Base-by-base conservation (phyloP, 441 rosid species). In the Populus hybrid region DNA sequence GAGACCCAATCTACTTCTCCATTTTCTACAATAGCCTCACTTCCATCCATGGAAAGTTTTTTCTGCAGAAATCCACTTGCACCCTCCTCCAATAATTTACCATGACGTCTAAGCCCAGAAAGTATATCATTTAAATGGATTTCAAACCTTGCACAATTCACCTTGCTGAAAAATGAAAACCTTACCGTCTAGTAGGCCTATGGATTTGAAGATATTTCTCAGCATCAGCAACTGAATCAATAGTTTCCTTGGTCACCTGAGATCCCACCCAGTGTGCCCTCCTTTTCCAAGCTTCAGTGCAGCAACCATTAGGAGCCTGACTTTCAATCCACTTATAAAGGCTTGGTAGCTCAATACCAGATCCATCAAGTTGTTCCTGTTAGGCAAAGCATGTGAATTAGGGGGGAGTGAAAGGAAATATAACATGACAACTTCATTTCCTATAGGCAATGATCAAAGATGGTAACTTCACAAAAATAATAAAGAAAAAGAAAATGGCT, bases 311-410 rank as follows among this genome's bases (percentile, higher is more conserved):
- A 71, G 95, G 94, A 76, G 90, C 97, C 84, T 92, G 92, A 75
- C 89, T 89, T 85, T 97, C 99, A 24, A 97, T 91, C 92, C 85
- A 89, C 83, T 89, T 91, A 80, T 91, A 97, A 73, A 97, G 87
- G 85, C 88, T 89, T 75, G 99, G 97, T 70, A 97, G 86, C 86
- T 92, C 99, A 80, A 97, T 86, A 81, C 97, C 99, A 88, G 95
- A 97, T 70, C 98, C 99, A 90, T 93, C 98, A 79, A 97, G 99
- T 92, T 94, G 99, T 84, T 97, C 99, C 99, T 97, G 86, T 71
- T 65, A 42, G 77, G 28, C 81, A 72, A 79, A 80, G 73, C 74
- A 66, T 18, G 1, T 34, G n/a, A 72, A 75, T 35, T 38, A 69
- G 28, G 63, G 63, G 40, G 26, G 80, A 30, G 50, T 16, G 28